Base-by-base conservation (phyloP, 441 rosid genomes). In the Populus tomentosa region DNA sequence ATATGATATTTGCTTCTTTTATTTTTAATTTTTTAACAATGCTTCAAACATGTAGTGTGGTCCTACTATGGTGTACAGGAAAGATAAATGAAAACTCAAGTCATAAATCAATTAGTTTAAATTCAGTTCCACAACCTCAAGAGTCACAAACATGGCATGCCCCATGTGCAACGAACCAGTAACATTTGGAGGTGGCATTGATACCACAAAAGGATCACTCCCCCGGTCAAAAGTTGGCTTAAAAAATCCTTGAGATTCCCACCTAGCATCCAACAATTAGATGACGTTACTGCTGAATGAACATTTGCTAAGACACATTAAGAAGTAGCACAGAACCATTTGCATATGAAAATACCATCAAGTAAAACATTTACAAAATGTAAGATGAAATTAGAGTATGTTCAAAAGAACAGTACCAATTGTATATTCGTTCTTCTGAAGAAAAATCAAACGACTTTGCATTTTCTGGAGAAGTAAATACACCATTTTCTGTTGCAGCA, bases 101-200 rank as follows among this genome's bases (percentile, higher is more conserved):
- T 20, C 61, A 53, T 53, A 84, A 82, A 84, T 73, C 69, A 77
- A 76, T 23, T 13, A 82, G 76, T 69, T 72, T 61, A 78, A 81
- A 72, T 82, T 77, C 42, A 82, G 69, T 74, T 85, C 79, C 68
- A 82, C 26, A 85, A 94, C 99, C 98, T 95, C 98, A 73, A 95
- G 98, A 71, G 99, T 92, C 30, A 95, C 99, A 84, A 94, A 95
- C 96, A 95, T 94, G 0, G 99, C 99, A 86, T 95, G 99, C 59
- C 99, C 99, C 98, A 95, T 95, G 85, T 95, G 98, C 80, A 95
- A 86, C 24, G 95, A 94, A 73, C 99, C 99, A 40, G 99, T 95
- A 77, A 95, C 99, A 81, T 95, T 95, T 69, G 99, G 99, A 71
- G 99, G 99, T 62, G 98, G 98, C 99, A 95, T 95, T 21, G 99